A percentile compares a stretch with the other conserved stretches of the same genome.
Conservation (phyloP, 345 rosid species). For the Kernera saxatilis region DNA sequence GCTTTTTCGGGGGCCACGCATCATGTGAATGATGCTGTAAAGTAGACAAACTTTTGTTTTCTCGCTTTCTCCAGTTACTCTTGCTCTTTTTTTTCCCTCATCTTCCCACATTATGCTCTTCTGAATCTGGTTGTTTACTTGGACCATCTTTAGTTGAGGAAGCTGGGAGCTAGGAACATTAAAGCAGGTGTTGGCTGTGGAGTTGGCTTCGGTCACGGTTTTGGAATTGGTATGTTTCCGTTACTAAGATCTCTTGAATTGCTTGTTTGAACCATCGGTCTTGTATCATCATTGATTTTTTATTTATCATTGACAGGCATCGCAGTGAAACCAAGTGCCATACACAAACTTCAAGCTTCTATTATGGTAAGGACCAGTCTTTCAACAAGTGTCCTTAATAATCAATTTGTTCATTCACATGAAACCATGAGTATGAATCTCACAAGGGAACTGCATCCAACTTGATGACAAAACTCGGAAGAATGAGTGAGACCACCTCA, state of each 20-base stretch:
- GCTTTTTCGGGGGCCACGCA: conserved; percentile 75
- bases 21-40: conserved; percentile 69
- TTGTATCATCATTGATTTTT: neutral
- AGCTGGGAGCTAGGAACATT: conserved; percentile 32
- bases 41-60: conserved; percentile 12
- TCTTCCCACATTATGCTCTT: neutral
- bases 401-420: conserved; percentile 14
- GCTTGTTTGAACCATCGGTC: neutral
- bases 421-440: conserved; percentile 24
- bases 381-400: neutral
- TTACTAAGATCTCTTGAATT: neutral
- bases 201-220: conserved; percentile 37
- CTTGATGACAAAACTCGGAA: conserved; percentile 68
- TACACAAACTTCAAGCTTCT: conserved; percentile 62
- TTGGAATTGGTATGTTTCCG: conserved; percentile 29
- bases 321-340: conserved; percentile 76
- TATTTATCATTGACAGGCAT: conserved; percentile 47
- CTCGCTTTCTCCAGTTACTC: neutral
- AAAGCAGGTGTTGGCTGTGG: conserved; percentile 33
- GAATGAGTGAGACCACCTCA: conserved; percentile 29
- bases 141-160: conserved; percentile 21
- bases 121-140: conserved; percentile 12
- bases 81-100: neutral
- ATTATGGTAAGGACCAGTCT: conserved; percentile 39
- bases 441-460: conserved; percentile 47